Evolutionary conservation across 148 eudicot species (phyloP), one percentile per base, ranked within the genome.

Genomic region (Vaccinium corymbosum): DNA sequence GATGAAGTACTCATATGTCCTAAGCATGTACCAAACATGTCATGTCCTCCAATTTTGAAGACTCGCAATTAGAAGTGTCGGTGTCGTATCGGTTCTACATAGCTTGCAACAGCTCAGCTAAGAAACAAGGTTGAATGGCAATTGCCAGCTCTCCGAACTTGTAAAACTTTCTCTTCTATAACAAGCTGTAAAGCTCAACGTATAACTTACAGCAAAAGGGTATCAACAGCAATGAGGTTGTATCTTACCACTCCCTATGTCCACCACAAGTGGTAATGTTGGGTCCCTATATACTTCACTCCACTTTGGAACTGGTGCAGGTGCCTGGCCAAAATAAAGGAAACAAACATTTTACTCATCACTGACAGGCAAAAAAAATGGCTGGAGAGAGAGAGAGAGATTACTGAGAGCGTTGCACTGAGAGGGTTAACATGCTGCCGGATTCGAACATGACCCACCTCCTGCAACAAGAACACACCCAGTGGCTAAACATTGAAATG

Each of bases 391-490:
- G 3, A 25, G 48, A 32, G 56, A 48, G 14, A 32, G 25, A 84
- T 9, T 87, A 97, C 99, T 81, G 89, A 79, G 81, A 90, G 82
- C 66, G 86, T 80, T 5, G 93, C 76, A 66, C 90, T 87, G 20
- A 97, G 97, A 85, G 99, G 99, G 86, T 97, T 97, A 73, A 97
- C 99, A 90, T 97, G 99, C 90, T 93, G 99, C 80, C 98, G 87
- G 61, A 94, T 86, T 85, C 98, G 92, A 74, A 95, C 88, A 82
- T 89, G 91, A 85, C 99, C 98, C 70, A 93, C 84, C 53, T 93
- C 95, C 99, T 93, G 86, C 86, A 87, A 88, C 78, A 79, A 80
- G 64, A 80, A 85, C 53, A 81, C 1, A 0, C 38, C 19, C 4
- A 27, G 73, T 68, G 32, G 73, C 1, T 27, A 51, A 50, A 66